Conservation (phyloP, 1,284 basidiomycete species). For the Boletellus deceptivus region DNA sequence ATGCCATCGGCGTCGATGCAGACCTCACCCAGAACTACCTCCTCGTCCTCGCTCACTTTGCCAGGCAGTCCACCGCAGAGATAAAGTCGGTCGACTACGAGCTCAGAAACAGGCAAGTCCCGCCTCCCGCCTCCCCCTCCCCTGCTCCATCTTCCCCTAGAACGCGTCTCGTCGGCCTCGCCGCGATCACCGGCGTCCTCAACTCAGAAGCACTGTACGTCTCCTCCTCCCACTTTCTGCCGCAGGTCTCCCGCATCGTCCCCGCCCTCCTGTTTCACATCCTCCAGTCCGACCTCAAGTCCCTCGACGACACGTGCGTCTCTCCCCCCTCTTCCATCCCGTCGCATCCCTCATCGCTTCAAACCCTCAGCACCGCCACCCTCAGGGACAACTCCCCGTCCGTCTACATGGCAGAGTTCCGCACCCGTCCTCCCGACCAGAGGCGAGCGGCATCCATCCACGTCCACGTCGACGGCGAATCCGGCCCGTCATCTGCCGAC, state of each 20-base stretch:
- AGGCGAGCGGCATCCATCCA: conserved; percentile 86
- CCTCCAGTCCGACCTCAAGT: conserved; percentile 58
- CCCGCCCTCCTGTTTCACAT: conserved; percentile 74
- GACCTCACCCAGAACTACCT: conserved; percentile 72
- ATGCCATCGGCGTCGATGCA: conserved; percentile 76
- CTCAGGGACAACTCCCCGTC: conserved; percentile 70
- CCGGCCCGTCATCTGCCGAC: conserved; percentile 74
- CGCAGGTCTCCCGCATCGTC: conserved; percentile 72
- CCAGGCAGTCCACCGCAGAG: conserved; percentile 54
- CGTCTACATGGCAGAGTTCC: conserved; percentile 78
- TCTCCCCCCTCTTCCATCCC: background rate
- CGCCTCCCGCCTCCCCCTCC: background rate
- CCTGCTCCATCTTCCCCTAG: conserved; percentile 38
- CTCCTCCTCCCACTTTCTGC: conserved; percentile 70
- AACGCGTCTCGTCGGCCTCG: conserved; percentile 82
- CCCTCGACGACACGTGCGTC: conserved; percentile 68
- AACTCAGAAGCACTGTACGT: conserved; percentile 86
- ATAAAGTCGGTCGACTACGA: conserved; percentile 55
- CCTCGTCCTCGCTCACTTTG: conserved; percentile 66
- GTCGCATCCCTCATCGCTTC: background rate
- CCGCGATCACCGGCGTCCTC: conserved; percentile 78
- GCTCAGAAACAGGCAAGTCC: conserved; percentile 62
- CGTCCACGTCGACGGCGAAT: conserved; percentile 83
- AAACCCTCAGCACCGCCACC: conserved; percentile 45
- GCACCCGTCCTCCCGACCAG: conserved; percentile 70